Conservation (phyloP, 176 grass and related monocot species). For the Triticum aestivum region DNA sequence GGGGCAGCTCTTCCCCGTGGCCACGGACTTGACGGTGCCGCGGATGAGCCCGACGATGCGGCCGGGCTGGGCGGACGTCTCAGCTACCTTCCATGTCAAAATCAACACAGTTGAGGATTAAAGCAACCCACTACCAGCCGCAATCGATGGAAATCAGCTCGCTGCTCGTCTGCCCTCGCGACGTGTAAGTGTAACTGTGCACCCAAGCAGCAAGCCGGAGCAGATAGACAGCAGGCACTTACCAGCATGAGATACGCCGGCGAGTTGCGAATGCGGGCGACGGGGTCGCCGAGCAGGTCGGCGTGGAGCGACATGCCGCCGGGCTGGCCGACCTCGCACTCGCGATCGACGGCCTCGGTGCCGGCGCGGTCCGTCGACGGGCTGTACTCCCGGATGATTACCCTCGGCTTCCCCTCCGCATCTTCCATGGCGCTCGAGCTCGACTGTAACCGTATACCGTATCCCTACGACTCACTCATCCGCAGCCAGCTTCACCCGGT, state of each 20-base stretch:
- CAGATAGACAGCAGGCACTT: neutral
- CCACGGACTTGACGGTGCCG: constrained; percentile 75
- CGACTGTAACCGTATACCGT: neutral
- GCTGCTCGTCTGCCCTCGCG: neutral
- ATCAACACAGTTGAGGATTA: constrained; percentile 14
- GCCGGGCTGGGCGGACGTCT: constrained; percentile 44
- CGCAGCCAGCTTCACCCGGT: neutral
- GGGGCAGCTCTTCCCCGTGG: constrained; percentile 47
- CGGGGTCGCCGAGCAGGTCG: constrained; percentile 81
- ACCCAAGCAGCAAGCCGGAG: neutral
- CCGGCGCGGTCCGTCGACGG: constrained; percentile 49
- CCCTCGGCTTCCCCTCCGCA: neutral
- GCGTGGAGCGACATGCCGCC: constrained; percentile 70
- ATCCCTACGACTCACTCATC: neutral
- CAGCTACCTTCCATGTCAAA: constrained; percentile 65
- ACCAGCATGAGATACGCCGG: constrained; percentile 80
- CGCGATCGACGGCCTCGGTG: constrained; percentile 59
- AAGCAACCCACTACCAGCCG: constrained; percentile 11
- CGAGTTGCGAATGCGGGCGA: constrained; percentile 74
- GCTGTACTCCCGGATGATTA: constrained; percentile 51
- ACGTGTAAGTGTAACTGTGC: neutral
- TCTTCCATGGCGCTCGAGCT: neutral
- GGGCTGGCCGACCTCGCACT: constrained; percentile 65
- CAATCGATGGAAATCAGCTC: neutral
- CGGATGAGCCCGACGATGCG: constrained; percentile 76